These are phyloP conservation scores for Diaporthe destruens DNA, from an alignment of 2,329 filamentous ascomycete genomes.

Conservation along the genomic window DNA sequence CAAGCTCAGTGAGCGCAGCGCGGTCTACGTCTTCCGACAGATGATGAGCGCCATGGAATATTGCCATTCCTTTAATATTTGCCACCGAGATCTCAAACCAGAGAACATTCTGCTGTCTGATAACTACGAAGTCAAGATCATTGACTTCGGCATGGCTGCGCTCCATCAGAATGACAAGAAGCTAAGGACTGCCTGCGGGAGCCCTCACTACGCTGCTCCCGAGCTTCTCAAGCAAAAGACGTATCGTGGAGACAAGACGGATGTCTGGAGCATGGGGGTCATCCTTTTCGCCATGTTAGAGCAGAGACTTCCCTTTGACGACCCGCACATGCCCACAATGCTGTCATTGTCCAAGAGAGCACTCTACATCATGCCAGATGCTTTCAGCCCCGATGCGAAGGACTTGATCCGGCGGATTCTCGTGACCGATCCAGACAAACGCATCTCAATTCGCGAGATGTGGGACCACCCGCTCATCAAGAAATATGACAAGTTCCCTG, in stretches of 20 bases:
- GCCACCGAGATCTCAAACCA: slow-evolving; percentile 94
- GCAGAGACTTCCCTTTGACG: slow-evolving; percentile 85
- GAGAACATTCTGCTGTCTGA: slow-evolving; percentile 93
- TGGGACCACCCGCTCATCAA: slow-evolving; percentile 89
- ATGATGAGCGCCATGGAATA: slow-evolving; percentile 93
- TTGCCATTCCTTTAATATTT: slow-evolving; percentile 94
- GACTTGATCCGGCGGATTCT: slow-evolving; percentile 86
- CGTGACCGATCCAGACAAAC: slow-evolving; percentile 79
- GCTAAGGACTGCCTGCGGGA: slow-evolving; percentile 92
- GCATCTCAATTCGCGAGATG: slow-evolving; percentile 84
- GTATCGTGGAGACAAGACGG: slow-evolving; percentile 88
- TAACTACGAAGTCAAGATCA: slow-evolving; percentile 86
- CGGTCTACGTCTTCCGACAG: slow-evolving; percentile 89
- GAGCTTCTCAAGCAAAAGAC: slow-evolving; percentile 83
- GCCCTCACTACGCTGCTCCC: slow-evolving; percentile 95
- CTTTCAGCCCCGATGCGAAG: slow-evolving; percentile 75
- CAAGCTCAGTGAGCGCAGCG: slow-evolving; percentile 81
- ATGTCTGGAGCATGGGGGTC: slow-evolving; percentile 95
- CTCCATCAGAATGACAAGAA: slow-evolving; percentile 83
- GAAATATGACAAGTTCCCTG: slow-evolving; percentile 83
- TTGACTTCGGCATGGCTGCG: slow-evolving; percentile 98
- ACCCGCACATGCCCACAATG: slow-evolving; percentile 67
- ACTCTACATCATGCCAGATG: slow-evolving; percentile 70
- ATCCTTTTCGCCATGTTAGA: slow-evolving; percentile 91
- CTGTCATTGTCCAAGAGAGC: slow-evolving; percentile 72